Evolutionary conservation across 2,329 filamentous ascomycete species (phyloP).

Genomic region (Fusarium sp.): DNA sequence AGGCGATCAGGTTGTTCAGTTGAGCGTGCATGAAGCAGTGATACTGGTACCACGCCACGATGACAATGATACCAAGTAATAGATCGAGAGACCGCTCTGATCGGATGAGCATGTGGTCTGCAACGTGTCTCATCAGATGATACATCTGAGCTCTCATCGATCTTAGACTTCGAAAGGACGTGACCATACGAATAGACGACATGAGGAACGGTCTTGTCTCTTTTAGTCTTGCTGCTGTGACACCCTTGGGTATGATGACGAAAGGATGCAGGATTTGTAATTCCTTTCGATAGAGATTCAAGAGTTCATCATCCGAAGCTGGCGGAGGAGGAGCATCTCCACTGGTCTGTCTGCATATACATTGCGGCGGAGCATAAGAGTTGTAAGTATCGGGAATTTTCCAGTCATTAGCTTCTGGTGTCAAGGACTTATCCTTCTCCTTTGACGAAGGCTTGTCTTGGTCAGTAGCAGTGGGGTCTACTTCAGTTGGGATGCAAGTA

Average conservation of each 20-base stretch:
- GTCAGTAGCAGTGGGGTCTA: constrained; percentile 45
- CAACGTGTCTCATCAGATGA: constrained; percentile 61
- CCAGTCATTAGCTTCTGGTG: constrained; percentile 44
- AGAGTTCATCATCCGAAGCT: constrained; percentile 62
- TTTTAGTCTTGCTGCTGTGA: constrained; percentile 56
- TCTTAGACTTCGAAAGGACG: constrained; percentile 62
- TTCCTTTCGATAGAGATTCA: constrained; percentile 61
- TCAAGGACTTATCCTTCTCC: constrained; percentile 22
- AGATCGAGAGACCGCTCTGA: constrained; percentile 66
- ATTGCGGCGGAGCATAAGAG: constrained; percentile 61
- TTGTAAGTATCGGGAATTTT: constrained; percentile 62
- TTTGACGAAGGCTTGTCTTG: constrained; percentile 48
- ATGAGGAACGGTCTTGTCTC: constrained; percentile 64
- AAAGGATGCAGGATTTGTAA: constrained; percentile 64
- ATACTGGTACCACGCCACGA: constrained; percentile 68
- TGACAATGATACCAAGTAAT: constrained; percentile 64
- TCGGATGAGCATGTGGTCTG: constrained; percentile 65
- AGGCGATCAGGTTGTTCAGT: constrained; percentile 64
- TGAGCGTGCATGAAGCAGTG: constrained; percentile 69
- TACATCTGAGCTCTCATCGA: constrained; percentile 68
- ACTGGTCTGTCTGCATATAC: constrained; percentile 62
- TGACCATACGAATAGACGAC: constrained; percentile 64
- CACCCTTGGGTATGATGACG: constrained; percentile 58
- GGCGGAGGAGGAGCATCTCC: constrained; percentile 58
- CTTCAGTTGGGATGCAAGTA: constrained; percentile 49